A percentile compares a stretch with the other conserved stretches of the same genome.
phyloP scores from a whole-genome alignment of 1,139 yeast species.

The Kurtzmaniella quercitrusa region DNA sequence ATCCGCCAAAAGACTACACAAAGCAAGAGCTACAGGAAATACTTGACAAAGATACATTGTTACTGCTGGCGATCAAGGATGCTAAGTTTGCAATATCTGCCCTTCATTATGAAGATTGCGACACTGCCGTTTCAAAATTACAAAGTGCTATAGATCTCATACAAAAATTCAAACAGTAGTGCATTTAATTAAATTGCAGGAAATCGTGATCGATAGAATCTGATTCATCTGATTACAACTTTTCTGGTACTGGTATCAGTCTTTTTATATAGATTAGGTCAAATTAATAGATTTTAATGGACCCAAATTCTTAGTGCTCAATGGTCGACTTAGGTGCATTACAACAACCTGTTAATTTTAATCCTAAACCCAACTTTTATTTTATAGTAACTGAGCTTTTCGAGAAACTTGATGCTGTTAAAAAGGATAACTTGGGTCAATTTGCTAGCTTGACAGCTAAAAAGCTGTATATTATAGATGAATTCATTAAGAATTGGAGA shows the following conservation, averaged over 20 bases:
- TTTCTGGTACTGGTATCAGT: not conserved
- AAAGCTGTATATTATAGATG: constrained; percentile 29
- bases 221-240: not conserved
- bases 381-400: constrained; percentile 31
- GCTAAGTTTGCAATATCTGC: constrained; percentile 28
- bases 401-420: constrained; percentile 28
- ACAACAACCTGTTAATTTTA: constrained; percentile 11
- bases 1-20: constrained; percentile 4
- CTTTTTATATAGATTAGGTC: not conserved
- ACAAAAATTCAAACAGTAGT: constrained; percentile 1
- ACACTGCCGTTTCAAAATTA: constrained; percentile 18
- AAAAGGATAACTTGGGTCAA: constrained; percentile 21
- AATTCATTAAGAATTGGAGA: constrained; percentile 60
- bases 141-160: constrained; percentile 13
- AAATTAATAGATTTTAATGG: not conserved
- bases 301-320: not conserved
- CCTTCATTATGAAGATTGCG: constrained; percentile 22
- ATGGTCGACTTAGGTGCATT: constrained; percentile 6
- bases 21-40: constrained; percentile 7
- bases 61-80: constrained; percentile 16
- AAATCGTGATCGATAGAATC: not conserved
- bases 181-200: not conserved
- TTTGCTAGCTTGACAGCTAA: constrained; percentile 25
- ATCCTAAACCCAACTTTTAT: constrained; percentile 20
- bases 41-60: constrained; percentile 11